Evolutionary conservation across 2,329 filamentous ascomycete genomes (phyloP).

Genomic region (Apiospora phragmitis): DNA sequence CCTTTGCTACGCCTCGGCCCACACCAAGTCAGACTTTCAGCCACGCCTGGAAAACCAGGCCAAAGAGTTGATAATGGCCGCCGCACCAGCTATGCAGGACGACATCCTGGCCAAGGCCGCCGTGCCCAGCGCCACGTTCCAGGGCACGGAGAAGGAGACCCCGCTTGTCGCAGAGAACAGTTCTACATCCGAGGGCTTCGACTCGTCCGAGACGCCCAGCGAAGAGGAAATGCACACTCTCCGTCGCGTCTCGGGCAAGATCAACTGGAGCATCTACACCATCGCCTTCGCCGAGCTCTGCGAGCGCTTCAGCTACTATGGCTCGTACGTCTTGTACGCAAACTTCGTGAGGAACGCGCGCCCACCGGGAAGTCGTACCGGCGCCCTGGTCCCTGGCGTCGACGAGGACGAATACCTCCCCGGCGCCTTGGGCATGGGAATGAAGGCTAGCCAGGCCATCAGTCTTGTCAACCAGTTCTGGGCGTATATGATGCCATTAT

Average conservation of each 20-base stretch:
- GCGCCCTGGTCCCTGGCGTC: slow-evolving; percentile 36
- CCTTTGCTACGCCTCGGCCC: background rate
- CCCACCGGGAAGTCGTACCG: slow-evolving; percentile 54
- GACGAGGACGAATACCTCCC: slow-evolving; percentile 27
- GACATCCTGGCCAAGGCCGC: slow-evolving; percentile 13
- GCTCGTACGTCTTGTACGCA: slow-evolving; percentile 58
- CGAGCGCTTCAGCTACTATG: slow-evolving; percentile 79
- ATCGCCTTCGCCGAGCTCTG: slow-evolving; percentile 74
- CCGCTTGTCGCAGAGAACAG: background rate
- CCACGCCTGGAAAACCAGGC: background rate
- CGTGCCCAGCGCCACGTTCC: background rate
- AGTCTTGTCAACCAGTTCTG: slow-evolving; percentile 61
- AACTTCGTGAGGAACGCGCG: slow-evolving; percentile 63
- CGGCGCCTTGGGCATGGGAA: slow-evolving; percentile 59
- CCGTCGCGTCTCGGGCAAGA: slow-evolving; percentile 62
- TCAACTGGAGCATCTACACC: slow-evolving; percentile 67
- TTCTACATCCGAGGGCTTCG: slow-evolving; percentile 26
- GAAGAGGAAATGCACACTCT: slow-evolving; percentile 62
- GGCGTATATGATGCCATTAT: slow-evolving; percentile 59
- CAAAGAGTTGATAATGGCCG: slow-evolving; percentile 9
- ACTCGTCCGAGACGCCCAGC: slow-evolving; percentile 45
- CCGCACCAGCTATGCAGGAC: background rate
- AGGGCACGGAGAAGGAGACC: slow-evolving; percentile 11
- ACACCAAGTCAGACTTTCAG: background rate
- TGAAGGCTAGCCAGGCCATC: slow-evolving; percentile 52